Evolutionary conservation across 108 stramenopile genomes (phyloP), one percentile per base, ranked within the genome.

Genomic region (Bacterosira constricta): DNA sequence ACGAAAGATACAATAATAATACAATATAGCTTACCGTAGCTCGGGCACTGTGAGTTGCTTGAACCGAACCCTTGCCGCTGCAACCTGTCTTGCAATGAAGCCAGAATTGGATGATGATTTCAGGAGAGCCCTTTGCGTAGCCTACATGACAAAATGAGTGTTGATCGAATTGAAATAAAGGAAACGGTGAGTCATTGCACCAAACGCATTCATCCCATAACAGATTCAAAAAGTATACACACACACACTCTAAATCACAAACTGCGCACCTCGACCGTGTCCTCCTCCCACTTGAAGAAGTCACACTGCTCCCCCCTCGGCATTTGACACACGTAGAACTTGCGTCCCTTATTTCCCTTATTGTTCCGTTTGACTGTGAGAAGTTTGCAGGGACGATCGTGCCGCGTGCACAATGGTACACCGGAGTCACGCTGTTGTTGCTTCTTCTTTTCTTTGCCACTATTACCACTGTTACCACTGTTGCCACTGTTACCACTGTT

Each of bases 251-350:
- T n/a, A n/a, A n/a, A n/a, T n/a, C n/a, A n/a, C n/a, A n/a, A n/a
- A n/a, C n/a, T 29, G 41, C 71, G 68, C 67, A 67, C 80, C 52
- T 87, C 84, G 18, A 83, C 26, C 0, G 92, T 91, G 68, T 96
- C 96, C 46, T 94, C 93, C 8, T 83, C 86, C 96, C 96, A 96
- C 73, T 90, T 66, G 82, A 96, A 96, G 66, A 83, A 86, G 52
- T 96, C 85, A 66, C 96, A 96, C 54, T 94, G 87, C 41, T 96
- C 93, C 15, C 91, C 96, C 31, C 77, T 75, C 0, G 93, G 91
- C 84, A 94, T 76, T 12, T 87, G 79, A 64, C 96, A 96, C 6
- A 77, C 88, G 79, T 85, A 94, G 66, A 96, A 96, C 54, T 89
- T 87, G 17, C 92, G 71, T 25, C 96, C 96, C 63, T 89, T 93